Conservation (phyloP, 345 rosid species). For the Gossypioides kirkii region DNA sequence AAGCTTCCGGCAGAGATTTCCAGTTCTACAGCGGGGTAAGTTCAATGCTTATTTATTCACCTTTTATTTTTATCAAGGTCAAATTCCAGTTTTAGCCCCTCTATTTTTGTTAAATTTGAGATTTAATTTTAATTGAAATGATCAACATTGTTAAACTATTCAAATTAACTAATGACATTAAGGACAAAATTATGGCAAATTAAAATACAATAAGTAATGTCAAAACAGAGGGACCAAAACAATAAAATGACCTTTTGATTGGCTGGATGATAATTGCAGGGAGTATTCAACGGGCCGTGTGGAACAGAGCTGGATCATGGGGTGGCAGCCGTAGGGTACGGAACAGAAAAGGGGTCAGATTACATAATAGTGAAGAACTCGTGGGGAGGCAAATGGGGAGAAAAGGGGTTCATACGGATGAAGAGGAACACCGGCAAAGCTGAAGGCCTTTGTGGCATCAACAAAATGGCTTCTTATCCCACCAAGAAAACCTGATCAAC, state of each 20-base stretch:
- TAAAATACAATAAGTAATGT: no score
- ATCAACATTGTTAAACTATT: no score
- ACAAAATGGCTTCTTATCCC: constrained; percentile 86
- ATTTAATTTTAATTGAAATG: no score
- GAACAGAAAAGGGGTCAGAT: constrained; percentile 55
- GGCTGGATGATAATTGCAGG: constrained; percentile 37
- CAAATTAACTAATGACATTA: no score
- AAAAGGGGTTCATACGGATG: constrained; percentile 70
- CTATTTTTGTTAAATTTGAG: no score
- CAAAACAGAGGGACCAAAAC: no score
- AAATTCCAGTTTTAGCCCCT: no score
- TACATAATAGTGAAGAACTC: constrained; percentile 84
- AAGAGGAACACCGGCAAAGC: constrained; percentile 72
- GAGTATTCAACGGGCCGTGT: constrained; percentile 67
- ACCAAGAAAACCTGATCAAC: constrained; percentile 32
- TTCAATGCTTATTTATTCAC: not conserved
- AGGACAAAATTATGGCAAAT: no score
- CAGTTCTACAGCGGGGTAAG: constrained; percentile 60
- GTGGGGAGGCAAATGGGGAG: constrained; percentile 87
- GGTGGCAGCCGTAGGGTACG: constrained; percentile 82
- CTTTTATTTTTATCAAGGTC: no score
- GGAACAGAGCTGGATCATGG: constrained; percentile 64
- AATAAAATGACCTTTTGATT: not conserved
- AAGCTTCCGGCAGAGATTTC: constrained; percentile 57
- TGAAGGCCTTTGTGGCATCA: constrained; percentile 72